Evolutionary conservation across 768 basidiomycete genomes (phyloP).

Genomic region (Piloderma croceum): DNA sequence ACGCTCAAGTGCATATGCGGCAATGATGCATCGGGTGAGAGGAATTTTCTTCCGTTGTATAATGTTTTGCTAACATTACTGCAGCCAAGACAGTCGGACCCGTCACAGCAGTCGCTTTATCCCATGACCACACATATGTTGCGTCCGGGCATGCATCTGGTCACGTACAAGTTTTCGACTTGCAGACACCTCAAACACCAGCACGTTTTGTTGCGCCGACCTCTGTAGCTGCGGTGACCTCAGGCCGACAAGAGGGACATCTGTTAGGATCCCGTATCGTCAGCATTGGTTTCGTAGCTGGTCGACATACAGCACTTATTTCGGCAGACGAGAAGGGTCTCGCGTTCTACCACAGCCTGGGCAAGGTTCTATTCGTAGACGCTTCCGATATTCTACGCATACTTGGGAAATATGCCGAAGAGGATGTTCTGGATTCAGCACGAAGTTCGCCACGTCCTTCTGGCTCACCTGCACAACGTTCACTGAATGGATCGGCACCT

Average conservation of each 20-base stretch:
- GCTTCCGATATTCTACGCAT: constrained; percentile 92
- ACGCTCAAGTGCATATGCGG: constrained; percentile 77
- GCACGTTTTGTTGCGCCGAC: constrained; percentile 69
- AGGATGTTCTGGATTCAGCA: constrained; percentile 18
- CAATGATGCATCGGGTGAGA: constrained; percentile 55
- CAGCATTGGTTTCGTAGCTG: constrained; percentile 81
- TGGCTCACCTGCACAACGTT: constrained; percentile 8
- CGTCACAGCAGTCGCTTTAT: constrained; percentile 86
- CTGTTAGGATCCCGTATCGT: constrained; percentile 73
- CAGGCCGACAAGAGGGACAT: constrained; percentile 83
- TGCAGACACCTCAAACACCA: constrained; percentile 62
- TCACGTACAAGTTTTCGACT: constrained; percentile 79
- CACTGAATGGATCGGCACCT: constrained; percentile 17
- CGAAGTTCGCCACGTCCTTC: constrained; percentile 7
- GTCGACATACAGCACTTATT: constrained; percentile 87
- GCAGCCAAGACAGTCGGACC: constrained; percentile 61
- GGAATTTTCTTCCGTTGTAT: constrained; percentile 1
- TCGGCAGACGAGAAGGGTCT: constrained; percentile 87
- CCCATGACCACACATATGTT: constrained; percentile 89
- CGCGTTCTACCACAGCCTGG: constrained; percentile 91
- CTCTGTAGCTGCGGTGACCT: constrained; percentile 57
- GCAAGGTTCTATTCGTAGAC: constrained; percentile 91
- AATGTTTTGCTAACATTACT: not conserved
- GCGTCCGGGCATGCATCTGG: constrained; percentile 85
- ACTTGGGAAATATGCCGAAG: constrained; percentile 82